Evolutionary conservation across 2,329 filamentous ascomycete genomes (phyloP), one percentile per base, ranked within the genome.

Genomic region (Thelonectria olida): DNA sequence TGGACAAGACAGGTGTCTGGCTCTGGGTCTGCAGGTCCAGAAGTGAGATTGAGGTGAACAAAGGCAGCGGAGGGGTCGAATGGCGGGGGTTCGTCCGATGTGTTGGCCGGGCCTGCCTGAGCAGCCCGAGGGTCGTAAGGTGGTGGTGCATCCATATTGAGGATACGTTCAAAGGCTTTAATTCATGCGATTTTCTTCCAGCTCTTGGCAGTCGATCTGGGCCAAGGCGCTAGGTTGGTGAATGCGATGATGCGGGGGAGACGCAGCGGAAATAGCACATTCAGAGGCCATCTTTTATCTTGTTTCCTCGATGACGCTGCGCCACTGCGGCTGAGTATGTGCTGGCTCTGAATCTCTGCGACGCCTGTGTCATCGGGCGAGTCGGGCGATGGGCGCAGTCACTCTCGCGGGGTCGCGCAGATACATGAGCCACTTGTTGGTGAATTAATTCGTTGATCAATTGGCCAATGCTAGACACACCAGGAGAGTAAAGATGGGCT

Each of bases 1-100:
- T 92, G 90, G 2, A 62, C 70, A 1, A 72, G 61, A 3, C 70
- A 72, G 9, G 61, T 63, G 17, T 66, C 61, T 7, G 64, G 42
- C 6, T 67, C 59, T 6, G 65, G 61, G 7, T 68, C 56, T 1
- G 58, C 50, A n/a, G 64, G 51, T 10, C 41, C 15, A 1, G 45
- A n/a, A 7, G 49, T 31, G 25, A 70, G 58, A 10, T 63, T 38
- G 6, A 70, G 61, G n/a, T 65, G 42, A 31, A 56, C 49, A 25
- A 70, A 69, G 1, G 61, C 41, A 1, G 62, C 55, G 22, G 44
- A 38, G 13, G 62, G 48, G 7, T 63, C 66, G 20, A 36, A n/a
- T 42, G 48, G 39, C 4, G 54, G 47, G 3, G 22, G 28, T 6
- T 48, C 36, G 17, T 49, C 36, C 4, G 42, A 12, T n/a, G n/a